phyloP scores from a whole-genome alignment of 192 early-diverging fungal genomes.

The Chytriomyces sp. region DNA sequence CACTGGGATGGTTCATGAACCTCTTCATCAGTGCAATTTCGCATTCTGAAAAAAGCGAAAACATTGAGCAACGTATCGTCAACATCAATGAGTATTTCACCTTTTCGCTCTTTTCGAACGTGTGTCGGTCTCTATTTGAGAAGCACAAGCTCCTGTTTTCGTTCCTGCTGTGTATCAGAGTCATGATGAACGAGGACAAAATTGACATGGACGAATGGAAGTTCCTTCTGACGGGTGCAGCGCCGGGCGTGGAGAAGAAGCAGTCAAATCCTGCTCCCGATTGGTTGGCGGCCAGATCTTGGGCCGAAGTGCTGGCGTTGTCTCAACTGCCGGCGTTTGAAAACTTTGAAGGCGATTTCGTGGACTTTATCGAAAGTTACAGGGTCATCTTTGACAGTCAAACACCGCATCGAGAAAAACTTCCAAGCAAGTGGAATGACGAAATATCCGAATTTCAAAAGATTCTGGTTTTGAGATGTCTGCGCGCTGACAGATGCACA shows the following conservation, averaged over 20 bases:
- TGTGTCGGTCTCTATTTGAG: conserved; percentile 68
- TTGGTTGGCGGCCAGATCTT: conserved; percentile 57
- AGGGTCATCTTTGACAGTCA: conserved; percentile 58
- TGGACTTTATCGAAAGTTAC: conserved; percentile 45
- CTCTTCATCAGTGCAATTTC: conserved; percentile 61
- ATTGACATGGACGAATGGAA: conserved; percentile 64
- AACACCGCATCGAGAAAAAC: conserved; percentile 55
- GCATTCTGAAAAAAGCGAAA: conserved; percentile 64
- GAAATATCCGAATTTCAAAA: conserved; percentile 52
- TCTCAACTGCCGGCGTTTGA: conserved; percentile 52
- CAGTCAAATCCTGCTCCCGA: conserved; percentile 56
- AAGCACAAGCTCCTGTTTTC: conserved; percentile 70
- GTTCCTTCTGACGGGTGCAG: conserved; percentile 63
- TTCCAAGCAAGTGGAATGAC: conserved; percentile 57
- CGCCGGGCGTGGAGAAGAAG: conserved; percentile 38
- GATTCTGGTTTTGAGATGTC: conserved; percentile 56
- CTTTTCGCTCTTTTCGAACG: conserved; percentile 65
- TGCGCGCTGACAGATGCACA: conserved; percentile 60
- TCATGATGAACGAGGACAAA: conserved; percentile 64
- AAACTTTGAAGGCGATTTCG: conserved; percentile 57
- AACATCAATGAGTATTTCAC: conserved; percentile 71
- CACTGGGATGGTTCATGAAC: conserved; percentile 67
- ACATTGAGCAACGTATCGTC: conserved; percentile 58
- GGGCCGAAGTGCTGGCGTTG: conserved; percentile 57
- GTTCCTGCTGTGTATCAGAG: conserved; percentile 63